Base-by-base conservation (phyloP, 106 monocot genomes). In the Allium fistulosum region DNA sequence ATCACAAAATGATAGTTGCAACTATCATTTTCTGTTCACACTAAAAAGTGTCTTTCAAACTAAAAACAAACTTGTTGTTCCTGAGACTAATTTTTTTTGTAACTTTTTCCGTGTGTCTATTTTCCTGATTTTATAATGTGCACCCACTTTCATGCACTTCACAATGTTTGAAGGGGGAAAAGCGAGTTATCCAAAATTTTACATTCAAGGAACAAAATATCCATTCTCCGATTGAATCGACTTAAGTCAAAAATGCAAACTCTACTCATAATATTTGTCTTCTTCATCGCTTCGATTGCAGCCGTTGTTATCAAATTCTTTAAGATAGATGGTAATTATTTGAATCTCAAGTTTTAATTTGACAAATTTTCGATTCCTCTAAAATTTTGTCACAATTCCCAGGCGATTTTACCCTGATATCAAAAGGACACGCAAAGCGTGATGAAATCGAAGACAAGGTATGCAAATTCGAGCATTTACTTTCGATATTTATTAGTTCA, bases 361-460 rank as follows among this genome's bases (percentile, higher is more conserved):
- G 14, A 26, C 16, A 53, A 8, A 12, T 61, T 61, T 9, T 45
- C 9, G 26, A 12, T 18, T 37, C 11, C 18, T 46, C n/a, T 27
- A 2, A 13, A 8, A 9, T 12, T n/a, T 28, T 72, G 58, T 9
- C 66, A 11, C 50, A 22, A 52, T 74, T 18, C 37, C 37, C 52
- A 89, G 88, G 85, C 15, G 88, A 89, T 75, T 79, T 85, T 51
- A 82, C 84, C 46, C 63, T 89, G 74, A 73, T 82, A 17, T 85
- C 82, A 12, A 81, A 74, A 48, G 88, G 88, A 13, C 65, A 58
- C 47, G 69, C 88, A 15, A 85, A 82, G 77, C 79, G 82, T 51
- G 70, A 89, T 53, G 72, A 64, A 60, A 75, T 89, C 17, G 80
- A 89, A 68, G 85, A 81, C 71, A 89, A 88, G 84, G 88, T 88